Evolutionary conservation across 2,329 filamentous ascomycete species (phyloP).

Genomic region (Aspergillus sp.): DNA sequence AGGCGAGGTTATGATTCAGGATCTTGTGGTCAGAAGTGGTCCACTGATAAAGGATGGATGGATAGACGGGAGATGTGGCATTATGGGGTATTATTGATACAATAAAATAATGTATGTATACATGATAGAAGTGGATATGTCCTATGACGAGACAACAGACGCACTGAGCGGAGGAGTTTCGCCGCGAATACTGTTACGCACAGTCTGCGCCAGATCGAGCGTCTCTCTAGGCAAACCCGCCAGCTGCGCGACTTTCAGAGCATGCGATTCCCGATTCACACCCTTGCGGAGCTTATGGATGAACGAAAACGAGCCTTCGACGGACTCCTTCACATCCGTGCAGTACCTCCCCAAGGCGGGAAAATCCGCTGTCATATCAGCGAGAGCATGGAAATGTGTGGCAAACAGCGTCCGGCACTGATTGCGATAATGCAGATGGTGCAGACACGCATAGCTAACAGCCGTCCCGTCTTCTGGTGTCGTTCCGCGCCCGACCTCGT

Average conservation of each 20-base stretch:
- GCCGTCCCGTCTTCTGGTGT: conserved; percentile 91
- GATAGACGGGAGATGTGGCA: neutral
- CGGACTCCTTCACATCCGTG: conserved; percentile 82
- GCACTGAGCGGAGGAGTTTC: conserved; percentile 1
- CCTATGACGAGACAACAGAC: neutral
- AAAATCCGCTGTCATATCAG: conserved; percentile 71
- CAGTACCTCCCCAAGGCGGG: conserved; percentile 75
- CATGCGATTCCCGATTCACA: conserved; percentile 85
- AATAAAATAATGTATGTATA: neutral
- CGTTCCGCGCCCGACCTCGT: conserved; percentile 93
- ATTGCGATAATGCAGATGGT: conserved; percentile 80
- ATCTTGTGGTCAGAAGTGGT: neutral
- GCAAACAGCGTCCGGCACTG: conserved; percentile 84
- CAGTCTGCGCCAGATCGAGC: conserved; percentile 67
- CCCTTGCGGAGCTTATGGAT: conserved; percentile 80
- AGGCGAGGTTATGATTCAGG: neutral
- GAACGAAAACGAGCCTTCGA: conserved; percentile 75
- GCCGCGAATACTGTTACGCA: conserved; percentile 51
- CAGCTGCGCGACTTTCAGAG: conserved; percentile 88
- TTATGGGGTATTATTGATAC: neutral
- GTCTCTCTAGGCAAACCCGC: conserved; percentile 79
- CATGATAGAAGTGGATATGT: neutral
- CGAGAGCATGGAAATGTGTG: conserved; percentile 88
- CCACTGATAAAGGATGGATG: neutral
- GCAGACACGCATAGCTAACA: conserved; percentile 84